phyloP scores from a whole-genome alignment of 2,329 filamentous ascomycete species.

The Diaporthe humulicola region DNA sequence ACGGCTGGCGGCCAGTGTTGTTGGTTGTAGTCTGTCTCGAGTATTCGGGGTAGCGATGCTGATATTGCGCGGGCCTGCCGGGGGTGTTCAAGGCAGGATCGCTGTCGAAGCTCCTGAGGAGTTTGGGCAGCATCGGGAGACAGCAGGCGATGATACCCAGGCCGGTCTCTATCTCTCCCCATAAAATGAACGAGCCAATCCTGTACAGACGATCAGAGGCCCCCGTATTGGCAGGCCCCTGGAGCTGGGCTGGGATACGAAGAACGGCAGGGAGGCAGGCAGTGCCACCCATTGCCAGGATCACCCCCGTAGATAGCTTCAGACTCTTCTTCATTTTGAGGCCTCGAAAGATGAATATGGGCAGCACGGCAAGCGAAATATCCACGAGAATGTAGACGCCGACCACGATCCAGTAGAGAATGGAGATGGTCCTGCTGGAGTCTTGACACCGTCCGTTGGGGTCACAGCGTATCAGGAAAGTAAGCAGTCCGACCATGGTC shows the following conservation, averaged over 20 bases:
- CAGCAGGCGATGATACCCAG: slow-evolving; percentile 14
- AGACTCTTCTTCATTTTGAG: slow-evolving; percentile 18
- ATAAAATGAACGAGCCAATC: background rate
- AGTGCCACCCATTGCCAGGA: slow-evolving; percentile 12
- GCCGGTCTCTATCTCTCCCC: slow-evolving; percentile 14
- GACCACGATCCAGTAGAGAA: background rate
- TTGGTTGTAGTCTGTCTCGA: background rate
- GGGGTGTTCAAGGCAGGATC: background rate
- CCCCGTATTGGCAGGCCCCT: background rate
- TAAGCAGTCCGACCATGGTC: background rate
- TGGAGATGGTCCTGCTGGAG: background rate
- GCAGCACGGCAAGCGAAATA: background rate
- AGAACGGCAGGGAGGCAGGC: background rate
- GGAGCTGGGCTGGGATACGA: slow-evolving; percentile 3
- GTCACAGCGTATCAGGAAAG: background rate
- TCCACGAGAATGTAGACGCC: slow-evolving; percentile 1
- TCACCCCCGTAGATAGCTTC: background rate
- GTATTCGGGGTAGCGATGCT: background rate
- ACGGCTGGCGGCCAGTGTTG: background rate
- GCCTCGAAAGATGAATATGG: slow-evolving; percentile 1
- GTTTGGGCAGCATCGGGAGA: slow-evolving; percentile 4
- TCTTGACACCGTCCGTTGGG: background rate
- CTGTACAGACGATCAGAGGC: background rate
- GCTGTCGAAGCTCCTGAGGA: slow-evolving; percentile 7
- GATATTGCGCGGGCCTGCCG: background rate